Percentiles rank a stretch among this genome's conserved stretches.
Evolutionary conservation across 371 early-diverging fungal genomes (phyloP).

Genomic region (Phascolomyces articulosus): DNA sequence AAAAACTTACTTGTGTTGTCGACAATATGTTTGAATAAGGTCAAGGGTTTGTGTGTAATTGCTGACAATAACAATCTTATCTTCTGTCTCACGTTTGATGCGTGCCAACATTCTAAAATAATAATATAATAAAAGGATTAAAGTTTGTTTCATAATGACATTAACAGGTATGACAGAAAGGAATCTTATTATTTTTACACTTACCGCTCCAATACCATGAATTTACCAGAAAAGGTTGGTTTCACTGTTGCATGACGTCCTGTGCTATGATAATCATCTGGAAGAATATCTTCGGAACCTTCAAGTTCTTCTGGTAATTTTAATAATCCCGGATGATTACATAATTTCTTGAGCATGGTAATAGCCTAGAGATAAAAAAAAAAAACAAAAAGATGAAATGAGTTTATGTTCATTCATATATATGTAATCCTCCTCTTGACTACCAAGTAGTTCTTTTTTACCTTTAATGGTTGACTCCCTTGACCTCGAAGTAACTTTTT

Average conservation of each 20-base stretch:
- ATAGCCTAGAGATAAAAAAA: too few relatives aligned
- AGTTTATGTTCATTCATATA: background rate
- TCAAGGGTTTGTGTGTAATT: conserved; percentile 98
- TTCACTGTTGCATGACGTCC: conserved; percentile 50
- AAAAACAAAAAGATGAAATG: too few relatives aligned
- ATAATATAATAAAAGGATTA: background rate
- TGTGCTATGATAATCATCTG: conserved; percentile 36
- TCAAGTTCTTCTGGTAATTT: conserved; percentile 70
- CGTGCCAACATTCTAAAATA: conserved; percentile 59
- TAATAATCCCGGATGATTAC: conserved; percentile 91
- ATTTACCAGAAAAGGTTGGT: conserved; percentile 87
- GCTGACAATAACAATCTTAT: conserved; percentile 96
- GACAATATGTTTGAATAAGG: conserved; percentile 88
- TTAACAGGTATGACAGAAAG: too few relatives aligned
- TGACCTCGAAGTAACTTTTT: conserved; percentile 66
- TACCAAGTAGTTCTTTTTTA: conserved; percentile 9
- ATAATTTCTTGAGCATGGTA: conserved; percentile 90
- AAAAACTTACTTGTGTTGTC: conserved; percentile 62
- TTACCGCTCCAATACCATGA: conserved; percentile 78
- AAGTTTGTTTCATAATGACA: too few relatives aligned
- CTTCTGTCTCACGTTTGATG: conserved; percentile 70
- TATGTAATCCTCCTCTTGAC: too few relatives aligned
- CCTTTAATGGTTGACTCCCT: conserved; percentile 75
- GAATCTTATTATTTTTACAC: conserved; percentile 1
- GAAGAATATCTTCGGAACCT: conserved; percentile 66